Conservation (phyloP, 148 eudicot species). For the Diospyros lotus region DNA sequence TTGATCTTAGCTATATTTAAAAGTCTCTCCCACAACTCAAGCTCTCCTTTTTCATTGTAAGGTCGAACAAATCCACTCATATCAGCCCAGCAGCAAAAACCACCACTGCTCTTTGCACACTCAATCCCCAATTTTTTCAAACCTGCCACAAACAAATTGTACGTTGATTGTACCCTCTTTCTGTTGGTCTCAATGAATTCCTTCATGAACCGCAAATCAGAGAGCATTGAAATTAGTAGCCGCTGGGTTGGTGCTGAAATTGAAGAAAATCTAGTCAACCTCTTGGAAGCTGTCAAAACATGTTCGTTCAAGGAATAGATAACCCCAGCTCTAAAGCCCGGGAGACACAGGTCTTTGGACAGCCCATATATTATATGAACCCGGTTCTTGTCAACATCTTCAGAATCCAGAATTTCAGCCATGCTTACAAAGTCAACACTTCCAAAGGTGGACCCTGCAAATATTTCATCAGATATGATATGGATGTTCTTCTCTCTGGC, state of each 20-base stretch:
- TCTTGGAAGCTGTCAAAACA: slow-evolving; percentile 63
- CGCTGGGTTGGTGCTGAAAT: slow-evolving; percentile 78
- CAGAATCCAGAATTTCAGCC: slow-evolving; percentile 61
- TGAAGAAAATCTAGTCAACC: slow-evolving; percentile 66
- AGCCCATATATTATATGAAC: slow-evolving; percentile 79
- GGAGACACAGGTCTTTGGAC: slow-evolving; percentile 65
- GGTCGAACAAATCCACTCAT: slow-evolving; percentile 66
- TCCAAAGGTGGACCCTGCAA: slow-evolving; percentile 66
- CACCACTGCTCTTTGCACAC: slow-evolving; percentile 68
- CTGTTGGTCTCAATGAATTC: slow-evolving; percentile 46
- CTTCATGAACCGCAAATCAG: slow-evolving; percentile 45
- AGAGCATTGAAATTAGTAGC: slow-evolving; percentile 66
- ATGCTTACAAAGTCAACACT: slow-evolving; percentile 66
- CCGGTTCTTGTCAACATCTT: slow-evolving; percentile 61
- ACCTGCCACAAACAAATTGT: slow-evolving; percentile 61
- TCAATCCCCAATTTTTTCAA: slow-evolving; percentile 58
- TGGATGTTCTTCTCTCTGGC: slow-evolving; percentile 85
- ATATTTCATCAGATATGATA: slow-evolving; percentile 74
- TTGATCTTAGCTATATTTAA: slow-evolving; percentile 67
- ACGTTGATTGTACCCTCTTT: slow-evolving; percentile 46
- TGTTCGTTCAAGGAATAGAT: slow-evolving; percentile 62
- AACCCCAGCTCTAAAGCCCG: slow-evolving; percentile 71
- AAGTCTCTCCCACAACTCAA: slow-evolving; percentile 86
- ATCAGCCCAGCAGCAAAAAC: slow-evolving; percentile 84
- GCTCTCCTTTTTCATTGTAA: slow-evolving; percentile 78